Evolutionary conservation across 2,329 filamentous ascomycete genomes (phyloP).

Genomic region (Microdochium trichocladiopsis): DNA sequence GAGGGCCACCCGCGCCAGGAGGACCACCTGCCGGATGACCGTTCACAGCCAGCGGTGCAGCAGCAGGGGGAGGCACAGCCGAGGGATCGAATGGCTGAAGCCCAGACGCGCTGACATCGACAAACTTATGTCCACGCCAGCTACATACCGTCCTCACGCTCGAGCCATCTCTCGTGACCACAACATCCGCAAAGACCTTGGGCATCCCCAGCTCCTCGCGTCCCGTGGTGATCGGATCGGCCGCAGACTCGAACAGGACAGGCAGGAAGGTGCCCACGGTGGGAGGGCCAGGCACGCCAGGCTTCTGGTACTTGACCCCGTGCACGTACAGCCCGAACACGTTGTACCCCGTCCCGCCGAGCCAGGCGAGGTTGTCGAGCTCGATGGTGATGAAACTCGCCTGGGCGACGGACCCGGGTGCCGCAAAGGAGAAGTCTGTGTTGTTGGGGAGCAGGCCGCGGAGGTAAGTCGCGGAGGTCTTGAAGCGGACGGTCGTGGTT

Average conservation of each 20-base stretch:
- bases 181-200: slow-evolving; percentile 47
- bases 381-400: slow-evolving; percentile 34
- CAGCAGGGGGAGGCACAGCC: slow-evolving; percentile 1
- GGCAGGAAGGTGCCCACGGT: slow-evolving; percentile 47
- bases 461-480: slow-evolving; percentile 39
- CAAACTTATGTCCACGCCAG: slow-evolving; percentile 34
- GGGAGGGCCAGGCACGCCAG: slow-evolving; percentile 30
- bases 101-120: slow-evolving; percentile 25
- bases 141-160: slow-evolving; percentile 28
- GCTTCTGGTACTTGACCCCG: slow-evolving; percentile 47
- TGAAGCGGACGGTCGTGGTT: slow-evolving; percentile 41
- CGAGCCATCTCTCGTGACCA: slow-evolving; percentile 7
- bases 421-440: slow-evolving; percentile 29
- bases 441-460: slow-evolving; percentile 37
- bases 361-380: slow-evolving; percentile 48
- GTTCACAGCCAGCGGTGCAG: slow-evolving; percentile 11
- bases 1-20: background rate
- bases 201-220: slow-evolving; percentile 57
- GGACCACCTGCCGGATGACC: no score
- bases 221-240: slow-evolving; percentile 53
- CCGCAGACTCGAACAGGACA: slow-evolving; percentile 48
- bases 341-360: slow-evolving; percentile 51
- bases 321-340: slow-evolving; percentile 56
- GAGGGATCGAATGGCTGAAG: slow-evolving; percentile 19
- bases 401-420: slow-evolving; percentile 32